phyloP scores from a whole-genome alignment of 1,284 basidiomycete species.

The Apiotrichum gamsii region DNA sequence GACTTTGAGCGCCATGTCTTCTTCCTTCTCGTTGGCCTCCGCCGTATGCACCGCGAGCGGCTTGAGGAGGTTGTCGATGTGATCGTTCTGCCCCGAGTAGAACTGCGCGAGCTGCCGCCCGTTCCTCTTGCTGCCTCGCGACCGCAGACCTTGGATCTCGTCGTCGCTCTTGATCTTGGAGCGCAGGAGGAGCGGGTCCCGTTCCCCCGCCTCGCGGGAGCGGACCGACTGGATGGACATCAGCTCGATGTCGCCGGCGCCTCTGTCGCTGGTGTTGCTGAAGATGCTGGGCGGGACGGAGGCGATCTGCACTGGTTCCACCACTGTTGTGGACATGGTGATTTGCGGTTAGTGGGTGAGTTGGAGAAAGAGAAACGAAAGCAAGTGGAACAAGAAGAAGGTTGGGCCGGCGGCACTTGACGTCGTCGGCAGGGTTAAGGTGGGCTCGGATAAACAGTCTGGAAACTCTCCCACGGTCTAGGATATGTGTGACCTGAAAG shows the following conservation, averaged over 20 bases:
- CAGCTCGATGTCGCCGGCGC: slow-evolving; percentile 43
- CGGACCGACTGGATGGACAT: slow-evolving; percentile 28
- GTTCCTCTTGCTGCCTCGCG: slow-evolving; percentile 29
- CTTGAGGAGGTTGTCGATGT: slow-evolving; percentile 77
- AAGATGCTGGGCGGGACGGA: too few species aligned
- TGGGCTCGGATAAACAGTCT: too few species aligned
- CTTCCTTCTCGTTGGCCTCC: slow-evolving; percentile 30
- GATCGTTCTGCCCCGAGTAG: slow-evolving; percentile 78
- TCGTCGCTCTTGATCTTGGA: slow-evolving; percentile 43
- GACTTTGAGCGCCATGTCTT: slow-evolving; percentile 54
- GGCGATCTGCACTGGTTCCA: too few species aligned
- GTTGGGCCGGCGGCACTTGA: too few species aligned
- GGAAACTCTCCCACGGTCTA: too few species aligned
- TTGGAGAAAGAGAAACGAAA: too few species aligned
- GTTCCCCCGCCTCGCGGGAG: slow-evolving; percentile 40
- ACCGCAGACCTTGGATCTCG: slow-evolving; percentile 36
- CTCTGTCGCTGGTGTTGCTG: too few species aligned
- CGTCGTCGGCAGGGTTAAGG: too few species aligned
- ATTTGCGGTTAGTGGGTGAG: too few species aligned
- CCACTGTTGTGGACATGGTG: too few species aligned
- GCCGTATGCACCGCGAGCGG: slow-evolving; percentile 63
- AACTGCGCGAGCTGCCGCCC: slow-evolving; percentile 56
- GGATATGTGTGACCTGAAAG: too few species aligned
- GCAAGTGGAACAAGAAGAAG: too few species aligned
- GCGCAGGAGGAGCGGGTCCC: slow-evolving; percentile 48